Conservation (phyloP, 108 stramenopile species). For the Nitzschia sp. region DNA sequence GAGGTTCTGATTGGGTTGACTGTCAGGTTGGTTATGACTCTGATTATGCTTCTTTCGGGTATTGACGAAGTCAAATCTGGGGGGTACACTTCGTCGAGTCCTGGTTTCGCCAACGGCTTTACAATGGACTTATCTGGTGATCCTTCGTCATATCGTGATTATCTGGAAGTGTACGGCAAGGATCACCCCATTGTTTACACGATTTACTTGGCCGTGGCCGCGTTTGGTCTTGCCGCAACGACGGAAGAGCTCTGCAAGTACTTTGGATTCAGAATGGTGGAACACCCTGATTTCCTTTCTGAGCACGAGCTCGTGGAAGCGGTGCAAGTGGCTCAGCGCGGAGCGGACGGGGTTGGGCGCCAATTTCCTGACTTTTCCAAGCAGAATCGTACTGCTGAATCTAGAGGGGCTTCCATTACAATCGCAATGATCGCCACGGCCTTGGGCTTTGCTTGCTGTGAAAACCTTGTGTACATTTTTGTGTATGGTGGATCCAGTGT, state of each 20-base stretch:
- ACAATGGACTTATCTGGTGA: slow-evolving; percentile 13
- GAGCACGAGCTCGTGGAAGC: slow-evolving; percentile 56
- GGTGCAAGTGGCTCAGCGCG: slow-evolving; percentile 32
- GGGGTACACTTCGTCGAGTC: slow-evolving; percentile 37
- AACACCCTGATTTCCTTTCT: slow-evolving; percentile 79
- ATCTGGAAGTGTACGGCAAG: slow-evolving; percentile 41
- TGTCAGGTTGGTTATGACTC: slow-evolving; percentile 39
- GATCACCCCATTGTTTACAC: slow-evolving; percentile 63
- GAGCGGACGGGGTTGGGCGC: slow-evolving; percentile 20
- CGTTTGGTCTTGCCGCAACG: slow-evolving; percentile 67
- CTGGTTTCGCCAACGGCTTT: slow-evolving; percentile 5
- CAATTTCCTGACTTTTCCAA: slow-evolving; percentile 11
- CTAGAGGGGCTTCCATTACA: slow-evolving; percentile 60
- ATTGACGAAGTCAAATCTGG: slow-evolving; percentile 49
- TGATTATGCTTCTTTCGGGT: slow-evolving; percentile 46
- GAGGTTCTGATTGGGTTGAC: slow-evolving; percentile 55
- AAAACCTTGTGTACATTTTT: slow-evolving; percentile 83
- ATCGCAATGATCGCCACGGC: slow-evolving; percentile 81
- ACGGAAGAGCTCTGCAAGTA: slow-evolving; percentile 83
- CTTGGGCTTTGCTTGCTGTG: slow-evolving; percentile 80
- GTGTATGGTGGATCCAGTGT: slow-evolving; percentile 55
- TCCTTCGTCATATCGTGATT: slow-evolving; percentile 26
- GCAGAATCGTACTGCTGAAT: slow-evolving; percentile 32
- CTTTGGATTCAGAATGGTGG: slow-evolving; percentile 79
- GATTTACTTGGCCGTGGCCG: slow-evolving; percentile 52